Evolutionary conservation across 371 early-diverging fungal genomes (phyloP).

Genomic region (Haplosporangium sp.): DNA sequence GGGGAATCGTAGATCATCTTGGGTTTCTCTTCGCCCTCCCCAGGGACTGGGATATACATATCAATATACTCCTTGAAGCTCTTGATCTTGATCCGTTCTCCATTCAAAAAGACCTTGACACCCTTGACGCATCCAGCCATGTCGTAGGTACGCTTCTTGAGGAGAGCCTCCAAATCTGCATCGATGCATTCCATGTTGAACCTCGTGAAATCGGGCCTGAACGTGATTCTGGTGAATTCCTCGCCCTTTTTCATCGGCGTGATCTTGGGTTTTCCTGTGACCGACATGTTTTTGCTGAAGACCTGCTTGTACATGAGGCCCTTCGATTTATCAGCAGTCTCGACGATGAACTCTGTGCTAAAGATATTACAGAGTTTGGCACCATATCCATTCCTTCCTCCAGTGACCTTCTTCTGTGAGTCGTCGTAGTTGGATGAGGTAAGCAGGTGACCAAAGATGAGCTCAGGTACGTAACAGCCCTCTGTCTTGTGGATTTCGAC

Average conservation of each 20-base stretch:
- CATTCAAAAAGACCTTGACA: slow-evolving; percentile 95
- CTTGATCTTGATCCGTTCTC: slow-evolving; percentile 84
- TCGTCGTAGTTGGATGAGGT: slow-evolving; percentile 99
- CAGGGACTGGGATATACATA: slow-evolving; percentile 74
- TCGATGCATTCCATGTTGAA: slow-evolving; percentile 94
- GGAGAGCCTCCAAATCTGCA: slow-evolving; percentile 89
- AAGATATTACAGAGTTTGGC: slow-evolving; percentile 99
- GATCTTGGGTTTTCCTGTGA: slow-evolving; percentile 80
- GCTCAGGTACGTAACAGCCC: slow-evolving; percentile 97
- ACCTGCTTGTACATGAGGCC: slow-evolving; percentile 87
- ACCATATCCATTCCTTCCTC: slow-evolving; percentile 99
- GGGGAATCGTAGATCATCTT: slow-evolving; percentile 75
- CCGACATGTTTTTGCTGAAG: slow-evolving; percentile 91
- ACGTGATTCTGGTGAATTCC: slow-evolving; percentile 95
- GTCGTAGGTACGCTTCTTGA: slow-evolving; percentile 98
- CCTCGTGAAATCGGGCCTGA: slow-evolving; percentile 95
- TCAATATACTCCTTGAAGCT: slow-evolving; percentile 94
- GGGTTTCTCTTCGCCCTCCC: slow-evolving; percentile 55
- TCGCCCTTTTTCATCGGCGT: slow-evolving; percentile 68
- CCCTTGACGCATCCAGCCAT: slow-evolving; percentile 93
- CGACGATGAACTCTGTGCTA: slow-evolving; percentile 96
- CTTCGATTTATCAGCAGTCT: slow-evolving; percentile 89
- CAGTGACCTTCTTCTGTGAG: slow-evolving; percentile 97
- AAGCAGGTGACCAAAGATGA: slow-evolving; percentile 99
- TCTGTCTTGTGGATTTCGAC: slow-evolving; percentile 96